Evolutionary conservation across 805 yeast species (phyloP), one percentile per base, ranked within the genome.

Genomic region (Starmerella tilneyi): DNA sequence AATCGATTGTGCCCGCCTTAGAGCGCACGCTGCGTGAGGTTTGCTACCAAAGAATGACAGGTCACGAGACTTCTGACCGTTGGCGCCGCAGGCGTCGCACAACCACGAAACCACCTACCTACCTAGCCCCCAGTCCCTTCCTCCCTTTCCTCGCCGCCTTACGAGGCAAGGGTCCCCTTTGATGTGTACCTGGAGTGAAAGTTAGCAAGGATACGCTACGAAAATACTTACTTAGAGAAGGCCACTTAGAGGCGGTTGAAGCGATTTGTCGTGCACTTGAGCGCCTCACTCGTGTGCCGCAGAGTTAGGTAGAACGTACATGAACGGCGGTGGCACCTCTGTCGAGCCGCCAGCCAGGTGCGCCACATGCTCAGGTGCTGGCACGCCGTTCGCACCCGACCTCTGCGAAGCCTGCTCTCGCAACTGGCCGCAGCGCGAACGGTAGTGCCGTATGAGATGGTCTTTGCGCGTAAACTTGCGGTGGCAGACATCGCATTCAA

Each of bases 381-480:
- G 26, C 26, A 5, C 16, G 24, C 19, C 9, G n/a, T n/a, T n/a
- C n/a, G n/a, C n/a, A n/a, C n/a, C n/a, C n/a, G n/a, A n/a, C n/a
- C n/a, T n/a, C n/a, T n/a, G n/a, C n/a, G n/a, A n/a, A n/a, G n/a
- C n/a, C n/a, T n/a, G n/a, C n/a, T n/a, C n/a, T n/a, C n/a, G 31
- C 27, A 29, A 28, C 34, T 28, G 29, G 40, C 49, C 50, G 17
- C 36, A 35, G 22, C 44, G 44, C 11, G 50, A 28, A 17, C 39
- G 35, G 46, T 41, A 44, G 47, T 56, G 60, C 5, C 60, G 50
- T 15, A 29, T 38, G 12, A 56, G 48, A 33, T 56, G 60, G 42
- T 56, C 60, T 8, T 37, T 39, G 11, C 60, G 48, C 7, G 57
- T 49, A 45, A 56, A 56, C 46, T 36, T 51, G 8, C 54, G 50